A percentile compares a stretch with the other conserved stretches of the same genome.
These are phyloP conservation scores for Pythium phragmiticola DNA, from an alignment of 352 stramenopile species.

Conservation along the genomic window DNA sequence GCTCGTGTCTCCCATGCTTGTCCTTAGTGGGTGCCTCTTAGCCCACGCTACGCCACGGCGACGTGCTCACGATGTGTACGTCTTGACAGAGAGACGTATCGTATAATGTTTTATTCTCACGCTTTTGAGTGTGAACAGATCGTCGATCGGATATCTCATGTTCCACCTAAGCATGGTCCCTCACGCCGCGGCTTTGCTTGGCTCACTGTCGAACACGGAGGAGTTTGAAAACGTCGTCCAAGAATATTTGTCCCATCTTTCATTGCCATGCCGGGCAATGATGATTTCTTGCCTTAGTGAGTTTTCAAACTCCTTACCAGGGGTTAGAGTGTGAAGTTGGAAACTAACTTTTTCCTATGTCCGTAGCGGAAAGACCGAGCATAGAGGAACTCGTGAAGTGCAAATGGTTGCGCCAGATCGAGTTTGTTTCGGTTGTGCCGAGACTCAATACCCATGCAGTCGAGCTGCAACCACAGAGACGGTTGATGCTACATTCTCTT, in stretches of 20 bases:
- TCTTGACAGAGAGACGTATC: not conserved
- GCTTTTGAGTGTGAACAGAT: slow-evolving; percentile 21
- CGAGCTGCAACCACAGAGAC: slow-evolving; percentile 5
- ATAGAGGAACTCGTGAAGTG: slow-evolving; percentile 42
- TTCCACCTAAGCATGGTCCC: slow-evolving; percentile 58
- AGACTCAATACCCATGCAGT: slow-evolving; percentile 30
- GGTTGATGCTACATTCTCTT: slow-evolving; percentile 30
- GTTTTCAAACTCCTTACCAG: not conserved
- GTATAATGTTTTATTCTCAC: not conserved
- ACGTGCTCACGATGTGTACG: slow-evolving; percentile 47
- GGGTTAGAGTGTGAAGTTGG: not conserved
- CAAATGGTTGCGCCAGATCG: slow-evolving; percentile 57
- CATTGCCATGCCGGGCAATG: slow-evolving; percentile 36
- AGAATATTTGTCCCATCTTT: slow-evolving; percentile 50
- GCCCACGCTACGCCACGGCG: slow-evolving; percentile 41
- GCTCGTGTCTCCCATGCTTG: slow-evolving; percentile 40
- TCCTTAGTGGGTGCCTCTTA: slow-evolving; percentile 52
- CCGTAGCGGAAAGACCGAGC: slow-evolving; percentile 5
- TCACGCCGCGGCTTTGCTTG: slow-evolving; percentile 12
- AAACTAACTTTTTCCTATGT: not conserved
- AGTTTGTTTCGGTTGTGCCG: slow-evolving; percentile 47
- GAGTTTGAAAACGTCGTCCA: slow-evolving; percentile 44
- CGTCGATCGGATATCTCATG: slow-evolving; percentile 58
- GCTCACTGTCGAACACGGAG: slow-evolving; percentile 5
- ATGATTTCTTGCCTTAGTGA: slow-evolving; percentile 56